A percentile compares a stretch with the other conserved stretches of the same genome.
Conservation (phyloP, 2,329 filamentous ascomycete species). For the Stagonosporopsis tanaceti region DNA sequence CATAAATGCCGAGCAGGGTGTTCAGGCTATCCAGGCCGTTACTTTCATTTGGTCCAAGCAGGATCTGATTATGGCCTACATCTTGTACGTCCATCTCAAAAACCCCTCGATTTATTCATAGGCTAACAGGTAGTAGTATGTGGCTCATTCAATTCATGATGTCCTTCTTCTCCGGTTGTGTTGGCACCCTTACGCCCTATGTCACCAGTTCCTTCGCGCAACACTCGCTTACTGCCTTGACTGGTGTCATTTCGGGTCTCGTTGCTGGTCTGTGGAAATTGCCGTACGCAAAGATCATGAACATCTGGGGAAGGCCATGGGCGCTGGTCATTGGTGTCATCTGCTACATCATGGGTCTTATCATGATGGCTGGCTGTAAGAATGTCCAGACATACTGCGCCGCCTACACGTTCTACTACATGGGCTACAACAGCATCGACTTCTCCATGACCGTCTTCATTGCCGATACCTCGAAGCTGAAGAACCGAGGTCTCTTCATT, state of each 20-base stretch:
- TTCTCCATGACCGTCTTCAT: conserved; percentile 72
- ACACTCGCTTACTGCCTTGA: conserved; percentile 51
- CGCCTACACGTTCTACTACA: conserved; percentile 71
- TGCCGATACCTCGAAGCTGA: conserved; percentile 71
- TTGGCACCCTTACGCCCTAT: conserved; percentile 51
- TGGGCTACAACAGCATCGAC: conserved; percentile 67
- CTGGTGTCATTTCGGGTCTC: conserved; percentile 49
- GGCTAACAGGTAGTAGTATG: conserved; percentile 34
- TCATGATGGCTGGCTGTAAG: conserved; percentile 72
- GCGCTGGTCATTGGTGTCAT: conserved; percentile 48
- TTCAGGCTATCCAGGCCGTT: conserved; percentile 40
- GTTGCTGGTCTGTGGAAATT: conserved; percentile 52
- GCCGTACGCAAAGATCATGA: conserved; percentile 54
- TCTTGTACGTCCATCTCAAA: conserved; percentile 29
- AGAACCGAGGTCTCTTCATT: conserved; percentile 68
- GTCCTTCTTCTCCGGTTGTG: conserved; percentile 54
- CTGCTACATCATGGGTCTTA: conserved; percentile 55
- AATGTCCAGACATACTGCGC: conserved; percentile 70
- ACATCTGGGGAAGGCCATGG: conserved; percentile 53
- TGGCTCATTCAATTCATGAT: conserved; percentile 58
- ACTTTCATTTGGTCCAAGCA: conserved; percentile 40
- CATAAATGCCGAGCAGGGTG: conserved; percentile 39
- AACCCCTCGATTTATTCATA: neutral
- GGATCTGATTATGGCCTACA: conserved; percentile 38
- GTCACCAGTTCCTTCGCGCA: conserved; percentile 51